These are phyloP conservation scores for Amorphotheca resinae DNA, from an alignment of 495 filamentous ascomycete species.

Conservation along the genomic window DNA sequence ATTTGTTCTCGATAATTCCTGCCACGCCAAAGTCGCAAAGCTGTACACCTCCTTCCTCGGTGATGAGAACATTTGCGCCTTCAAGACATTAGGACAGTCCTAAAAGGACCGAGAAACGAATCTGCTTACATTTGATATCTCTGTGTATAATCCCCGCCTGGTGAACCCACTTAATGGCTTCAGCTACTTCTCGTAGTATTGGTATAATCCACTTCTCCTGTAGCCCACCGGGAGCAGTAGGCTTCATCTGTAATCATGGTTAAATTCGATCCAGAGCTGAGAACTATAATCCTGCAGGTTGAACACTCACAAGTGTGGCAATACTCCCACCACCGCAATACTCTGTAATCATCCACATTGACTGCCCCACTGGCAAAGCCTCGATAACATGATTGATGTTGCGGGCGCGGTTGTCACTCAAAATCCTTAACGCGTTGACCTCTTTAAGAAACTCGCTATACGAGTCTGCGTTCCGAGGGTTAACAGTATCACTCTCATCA, in stretches of 20 bases:
- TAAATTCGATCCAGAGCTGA: constrained; percentile 2
- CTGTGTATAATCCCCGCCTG: constrained; percentile 88
- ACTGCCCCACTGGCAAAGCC: constrained; percentile 70
- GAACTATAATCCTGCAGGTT: too few relatives aligned
- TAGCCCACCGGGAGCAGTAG: constrained; percentile 55
- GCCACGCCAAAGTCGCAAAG: constrained; percentile 96
- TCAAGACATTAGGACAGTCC: constrained; percentile 5
- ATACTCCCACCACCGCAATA: constrained; percentile 94
- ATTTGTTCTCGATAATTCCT: constrained; percentile 67
- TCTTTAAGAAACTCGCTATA: constrained; percentile 82
- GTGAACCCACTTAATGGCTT: constrained; percentile 77
- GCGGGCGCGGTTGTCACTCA: constrained; percentile 70
- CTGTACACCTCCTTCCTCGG: constrained; percentile 75
- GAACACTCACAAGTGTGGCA: constrained; percentile 56
- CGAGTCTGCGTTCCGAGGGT: constrained; percentile 63
- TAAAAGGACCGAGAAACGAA: not conserved
- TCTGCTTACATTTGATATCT: constrained; percentile 70
- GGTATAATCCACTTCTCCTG: constrained; percentile 86
- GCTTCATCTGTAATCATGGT: constrained; percentile 36
- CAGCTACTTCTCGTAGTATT: constrained; percentile 75
- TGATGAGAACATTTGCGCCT: constrained; percentile 84
- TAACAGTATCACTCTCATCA: constrained; percentile 69
- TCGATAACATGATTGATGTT: constrained; percentile 89
- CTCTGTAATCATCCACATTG: constrained; percentile 93
- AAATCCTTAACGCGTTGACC: constrained; percentile 70